These are phyloP conservation scores for Solanum paucissectum DNA, from an alignment of 257 asterid species.

Conservation along the genomic window DNA sequence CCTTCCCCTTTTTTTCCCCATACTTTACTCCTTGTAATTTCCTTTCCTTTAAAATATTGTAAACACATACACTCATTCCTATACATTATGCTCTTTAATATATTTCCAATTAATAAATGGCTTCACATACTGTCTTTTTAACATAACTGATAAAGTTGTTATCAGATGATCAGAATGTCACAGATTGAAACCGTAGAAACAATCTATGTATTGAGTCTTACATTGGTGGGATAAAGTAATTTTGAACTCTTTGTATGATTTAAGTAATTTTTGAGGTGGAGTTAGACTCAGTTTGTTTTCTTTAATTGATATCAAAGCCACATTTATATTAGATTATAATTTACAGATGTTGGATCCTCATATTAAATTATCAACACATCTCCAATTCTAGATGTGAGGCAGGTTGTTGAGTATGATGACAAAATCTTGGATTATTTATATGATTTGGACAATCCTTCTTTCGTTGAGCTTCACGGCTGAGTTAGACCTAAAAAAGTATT, in stretches of 20 bases:
- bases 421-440: too few species aligned
- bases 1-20: slow-evolving; percentile 9
- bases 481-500: too few species aligned
- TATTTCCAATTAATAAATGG: slow-evolving; percentile 2
- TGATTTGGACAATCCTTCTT: accelerated
- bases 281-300: not conserved
- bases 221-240: not conserved
- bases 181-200: not conserved
- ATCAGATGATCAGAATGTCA: accelerated
- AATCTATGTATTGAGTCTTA: not conserved
- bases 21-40: slow-evolving; percentile 22
- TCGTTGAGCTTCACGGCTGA: accelerated
- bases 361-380: not conserved
- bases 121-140: not conserved
- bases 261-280: not conserved
- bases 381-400: not conserved
- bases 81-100: slow-evolving; percentile 8
- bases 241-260: not conserved
- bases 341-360: not conserved
- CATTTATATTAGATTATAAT: not conserved
- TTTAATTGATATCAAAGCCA: not conserved
- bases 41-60: slow-evolving; percentile 2
- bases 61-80: not conserved
- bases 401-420: not conserved
- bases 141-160: not conserved